Evolutionary conservation across 257 asterid genomes (phyloP), one percentile per base, ranked within the genome.

Genomic region (Ehretia macrophylla): DNA sequence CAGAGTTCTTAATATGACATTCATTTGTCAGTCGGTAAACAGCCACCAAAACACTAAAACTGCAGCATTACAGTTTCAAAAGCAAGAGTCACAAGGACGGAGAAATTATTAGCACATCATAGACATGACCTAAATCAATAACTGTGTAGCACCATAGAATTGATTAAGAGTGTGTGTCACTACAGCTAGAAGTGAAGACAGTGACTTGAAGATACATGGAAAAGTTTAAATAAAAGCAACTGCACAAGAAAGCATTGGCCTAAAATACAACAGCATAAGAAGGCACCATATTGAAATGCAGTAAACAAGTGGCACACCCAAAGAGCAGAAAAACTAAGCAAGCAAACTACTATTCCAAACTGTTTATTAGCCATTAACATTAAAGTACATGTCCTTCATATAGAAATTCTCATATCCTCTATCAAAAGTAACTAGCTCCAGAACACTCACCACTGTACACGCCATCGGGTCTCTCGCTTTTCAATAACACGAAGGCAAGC

Each of bases 401-500:
- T 27, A 1, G 35, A 27, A 27, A 27, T 27, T 6, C 35, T 27
- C 4, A 27, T n/a, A n/a, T n/a, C n/a, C 3, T 27, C 35, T 3
- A 17, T 48, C 20, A 0, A 11, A 17, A 49, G 23, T 10, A 14
- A 4, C 54, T n/a, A 49, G 54, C 27, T 17, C 8, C 5, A 21
- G 14, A 49, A 49, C 22, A 61, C 85, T 74, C 77, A 92, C 99
- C 99, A 93, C 76, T 93, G 97, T 52, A 93, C 97, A 66, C 99
- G 99, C 99, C 99, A 93, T 52, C 99, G 87, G 4, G 99, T 93
- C 74, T 93, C 97, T 9, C 99, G 99, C 77, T 89, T 93, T 82
- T 93, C 99, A 72, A 86, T 93, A 62, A 89, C 97, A 60, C 89
- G 77, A 44, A 93, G 94, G 64, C 99, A 89, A 70, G 99, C 97